Base-by-base conservation (phyloP, 768 basidiomycete genomes). In the Boletus edulis region DNA sequence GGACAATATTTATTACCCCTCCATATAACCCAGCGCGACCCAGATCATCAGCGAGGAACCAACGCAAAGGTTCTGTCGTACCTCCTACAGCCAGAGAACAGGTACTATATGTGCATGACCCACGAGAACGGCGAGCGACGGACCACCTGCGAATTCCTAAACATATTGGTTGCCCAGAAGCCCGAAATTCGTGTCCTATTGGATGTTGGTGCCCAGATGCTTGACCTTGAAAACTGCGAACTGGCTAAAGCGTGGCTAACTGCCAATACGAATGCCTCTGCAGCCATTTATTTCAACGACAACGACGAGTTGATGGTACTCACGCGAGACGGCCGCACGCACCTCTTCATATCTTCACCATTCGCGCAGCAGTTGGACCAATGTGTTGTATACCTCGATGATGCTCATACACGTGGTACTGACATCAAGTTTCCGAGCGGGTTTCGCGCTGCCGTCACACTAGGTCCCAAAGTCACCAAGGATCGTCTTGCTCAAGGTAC, bases 121-220 rank as follows among this genome's bases (percentile, higher is more conserved):
- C 46, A 38, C 27, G 40, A 38, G 15, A 51, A 50, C 11, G 61
- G 67, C 24, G 29, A 49, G 22, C 61, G 67, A 14, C 57, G 54
- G n/a, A 55, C 47, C 8, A 46, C 67, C 0, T 6, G 11, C 1
- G 35, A 60, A 22, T 49, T 71, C 55, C 54, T 80, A 27, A 10
- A 58, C 4, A 50, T 67, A 20, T 20, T 83, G 6, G 68, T 72
- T 12, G 15, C 55, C 2, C 72, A 78, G 56, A 48, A 48, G 0
- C 75, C 75, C 1, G 63, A 68, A n/a, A 69, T 82, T 20, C 71
- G 70, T 15, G 79, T 82, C 11, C 64, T 83, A 20, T 63, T 83
- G 12, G 81, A 83, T 49, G 81, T 83, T 10, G 82, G 81, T 6
- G 81, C 81, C 0, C 81, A 83, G 57, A 78, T 84, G 67, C 67